Percentiles rank a stretch among this genome's conserved stretches.
Evolutionary conservation across 2,329 filamentous ascomycete species (phyloP).

Genomic region (Fusarium lyarnte): DNA sequence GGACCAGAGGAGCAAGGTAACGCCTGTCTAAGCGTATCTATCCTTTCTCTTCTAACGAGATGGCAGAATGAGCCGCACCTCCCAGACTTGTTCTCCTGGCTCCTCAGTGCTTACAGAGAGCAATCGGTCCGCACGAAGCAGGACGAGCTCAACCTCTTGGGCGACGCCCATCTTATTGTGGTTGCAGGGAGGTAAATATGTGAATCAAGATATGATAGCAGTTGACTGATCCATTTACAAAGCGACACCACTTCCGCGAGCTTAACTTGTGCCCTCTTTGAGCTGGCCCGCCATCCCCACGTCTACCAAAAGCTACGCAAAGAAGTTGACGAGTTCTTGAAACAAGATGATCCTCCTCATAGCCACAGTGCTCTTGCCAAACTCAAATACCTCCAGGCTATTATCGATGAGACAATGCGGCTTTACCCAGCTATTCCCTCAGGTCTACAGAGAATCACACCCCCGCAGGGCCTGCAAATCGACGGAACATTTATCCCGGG

Average conservation of each 20-base stretch:
- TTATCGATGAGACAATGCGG: neutral
- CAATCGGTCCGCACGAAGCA: neutral
- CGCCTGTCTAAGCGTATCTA: neutral
- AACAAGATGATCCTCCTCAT: neutral
- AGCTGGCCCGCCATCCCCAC: neutral
- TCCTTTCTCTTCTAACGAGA: neutral
- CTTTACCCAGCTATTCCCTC: neutral
- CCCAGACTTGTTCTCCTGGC: neutral
- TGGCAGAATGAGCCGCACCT: neutral
- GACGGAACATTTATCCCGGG: neutral
- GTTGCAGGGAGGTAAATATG: neutral
- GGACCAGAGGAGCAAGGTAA: neutral
- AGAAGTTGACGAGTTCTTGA: neutral
- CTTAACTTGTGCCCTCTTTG: neutral
- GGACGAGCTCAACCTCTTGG: neutral
- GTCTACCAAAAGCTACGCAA: neutral
- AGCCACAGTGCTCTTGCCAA: neutral
- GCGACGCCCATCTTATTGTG: neutral
- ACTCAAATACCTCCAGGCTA: neutral
- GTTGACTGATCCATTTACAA: neutral
- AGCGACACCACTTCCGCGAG: neutral
- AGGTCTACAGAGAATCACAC: neutral
- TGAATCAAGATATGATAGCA: neutral
- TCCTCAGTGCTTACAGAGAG: neutral
- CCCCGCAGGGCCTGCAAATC: neutral